These are phyloP conservation scores for Musa itinerans DNA, from an alignment of 176 grass and related monocot genomes.

Conservation along the genomic window DNA sequence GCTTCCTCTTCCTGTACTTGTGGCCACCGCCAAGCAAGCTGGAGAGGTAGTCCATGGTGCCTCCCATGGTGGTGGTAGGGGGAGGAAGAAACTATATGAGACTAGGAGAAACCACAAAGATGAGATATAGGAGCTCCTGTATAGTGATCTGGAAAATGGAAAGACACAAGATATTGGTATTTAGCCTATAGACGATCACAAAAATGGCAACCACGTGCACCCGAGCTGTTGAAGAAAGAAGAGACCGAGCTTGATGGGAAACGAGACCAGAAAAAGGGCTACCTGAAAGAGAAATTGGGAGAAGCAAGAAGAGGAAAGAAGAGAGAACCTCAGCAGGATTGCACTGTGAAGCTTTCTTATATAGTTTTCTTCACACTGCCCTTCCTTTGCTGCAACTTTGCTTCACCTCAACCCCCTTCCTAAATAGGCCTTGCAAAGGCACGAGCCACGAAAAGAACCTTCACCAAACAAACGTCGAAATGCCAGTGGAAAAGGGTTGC, in stretches of 20 bases:
- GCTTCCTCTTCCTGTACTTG: constrained; percentile 64
- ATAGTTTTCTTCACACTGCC: neutral
- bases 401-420: neutral
- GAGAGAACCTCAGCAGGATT: neutral
- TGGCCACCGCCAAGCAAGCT: constrained; percentile 36
- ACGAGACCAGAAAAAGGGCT: neutral
- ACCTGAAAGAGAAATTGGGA: neutral
- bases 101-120: neutral
- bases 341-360: neutral
- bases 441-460: neutral
- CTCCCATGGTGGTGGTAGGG: constrained; percentile 24
- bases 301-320: neutral
- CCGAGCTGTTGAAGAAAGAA: neutral
- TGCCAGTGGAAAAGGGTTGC: neutral
- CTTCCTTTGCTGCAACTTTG: neutral
- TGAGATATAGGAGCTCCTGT: neutral
- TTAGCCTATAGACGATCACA: neutral
- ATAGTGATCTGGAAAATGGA: neutral
- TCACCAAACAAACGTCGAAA: neutral
- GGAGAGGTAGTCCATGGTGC: constrained; percentile 60
- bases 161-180: neutral
- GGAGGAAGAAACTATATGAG: neutral
- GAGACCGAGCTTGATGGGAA: neutral
- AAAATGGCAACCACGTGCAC: neutral
- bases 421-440: constrained; percentile 1